Evolutionary conservation across 2,329 filamentous ascomycete species (phyloP), one percentile per base, ranked within the genome.

Genomic region (Neoscytalidium dimidiatum): DNA sequence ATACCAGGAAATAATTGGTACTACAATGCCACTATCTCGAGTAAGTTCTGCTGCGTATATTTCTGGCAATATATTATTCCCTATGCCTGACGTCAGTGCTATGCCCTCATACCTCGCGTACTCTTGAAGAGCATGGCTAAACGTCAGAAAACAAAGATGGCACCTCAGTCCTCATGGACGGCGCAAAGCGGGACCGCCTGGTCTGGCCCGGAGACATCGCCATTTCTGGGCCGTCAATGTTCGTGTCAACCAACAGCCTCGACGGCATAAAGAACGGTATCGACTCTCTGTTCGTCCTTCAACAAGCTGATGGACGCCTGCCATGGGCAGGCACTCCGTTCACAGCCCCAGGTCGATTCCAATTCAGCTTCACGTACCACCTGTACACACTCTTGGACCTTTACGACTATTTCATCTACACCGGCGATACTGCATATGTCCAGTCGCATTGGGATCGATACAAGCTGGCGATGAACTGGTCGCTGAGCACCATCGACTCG

Each of bases 191-290:
- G 3, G 78, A 80, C 64, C 72, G 77, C 2, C 72, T 78, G 1
- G 78, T 80, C 8, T 80, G 79, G 75, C 80, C 82, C 0, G 82
- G 82, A 6, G 81, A 84, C 61, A 83, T 84, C 81, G 82, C 79
- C 0, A 78, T 83, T 57, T 81, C 82, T 2, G 79, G 83, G 0
- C 80, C 58, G 77, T 77, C 33, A 6, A 46, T 31, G 11, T 60
- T 60, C n/a, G 58, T 62, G 3, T 80, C 77, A 52, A 74, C 77
- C n/a, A 79, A 79, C 3, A 77, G 81, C 60, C 66, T 83, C 28
- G 78, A 83, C 13, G 81, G 80, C 63, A 78, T 83, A 0, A 44
- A 75, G 61, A 82, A 82, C 68, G 81, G 81, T 2, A 68, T 77
- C 77, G 35, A 60, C 2, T 21, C 26, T 19, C 8, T 60, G 56